A percentile compares a stretch with the other conserved stretches of the same genome.
phyloP scores from a whole-genome alignment of 1,284 basidiomycete genomes.

The Pseudozyma tsukubaensis region DNA sequence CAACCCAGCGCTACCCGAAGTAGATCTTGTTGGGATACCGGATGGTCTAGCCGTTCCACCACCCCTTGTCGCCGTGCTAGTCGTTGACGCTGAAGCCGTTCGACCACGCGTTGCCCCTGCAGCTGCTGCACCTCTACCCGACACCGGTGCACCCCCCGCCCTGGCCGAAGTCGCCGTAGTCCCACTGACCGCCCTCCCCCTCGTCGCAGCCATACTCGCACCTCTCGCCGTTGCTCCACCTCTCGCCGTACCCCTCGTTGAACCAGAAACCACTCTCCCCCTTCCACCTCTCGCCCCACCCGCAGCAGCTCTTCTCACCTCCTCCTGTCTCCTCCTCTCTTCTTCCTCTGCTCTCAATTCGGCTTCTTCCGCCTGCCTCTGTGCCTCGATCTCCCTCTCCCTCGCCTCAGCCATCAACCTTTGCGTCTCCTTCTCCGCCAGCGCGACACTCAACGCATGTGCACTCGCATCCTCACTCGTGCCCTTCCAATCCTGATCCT shows the following conservation, averaged over 20 bases:
- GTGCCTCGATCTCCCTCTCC: conserved; percentile 34
- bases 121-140: conserved; percentile 13
- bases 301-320: conserved; percentile 9
- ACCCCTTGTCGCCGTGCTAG: no score
- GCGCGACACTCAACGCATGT: conserved; percentile 40
- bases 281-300: conserved; percentile 18
- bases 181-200: conserved; percentile 20
- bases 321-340: conserved; percentile 19
- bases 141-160: conserved; percentile 2
- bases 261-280: conserved; percentile 22
- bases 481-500: conserved; percentile 63
- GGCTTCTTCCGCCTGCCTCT: conserved; percentile 24
- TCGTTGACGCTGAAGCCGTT: conserved; percentile 16
- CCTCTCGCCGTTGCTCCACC: conserved; percentile 18
- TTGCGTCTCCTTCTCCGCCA: conserved; percentile 48
- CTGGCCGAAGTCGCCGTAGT: conserved; percentile 9
- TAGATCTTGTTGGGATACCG: conserved; percentile 33
- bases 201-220: conserved; percentile 12
- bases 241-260: conserved; percentile 9
- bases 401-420: conserved; percentile 39
- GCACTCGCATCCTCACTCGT: conserved; percentile 53
- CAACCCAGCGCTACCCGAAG: conserved; percentile 45
- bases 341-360: conserved; percentile 26
- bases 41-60: conserved; percentile 25
- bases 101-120: conserved; percentile 25